Base-by-base conservation (phyloP, 768 basidiomycete genomes). In the Podaxis mareebaensis region DNA sequence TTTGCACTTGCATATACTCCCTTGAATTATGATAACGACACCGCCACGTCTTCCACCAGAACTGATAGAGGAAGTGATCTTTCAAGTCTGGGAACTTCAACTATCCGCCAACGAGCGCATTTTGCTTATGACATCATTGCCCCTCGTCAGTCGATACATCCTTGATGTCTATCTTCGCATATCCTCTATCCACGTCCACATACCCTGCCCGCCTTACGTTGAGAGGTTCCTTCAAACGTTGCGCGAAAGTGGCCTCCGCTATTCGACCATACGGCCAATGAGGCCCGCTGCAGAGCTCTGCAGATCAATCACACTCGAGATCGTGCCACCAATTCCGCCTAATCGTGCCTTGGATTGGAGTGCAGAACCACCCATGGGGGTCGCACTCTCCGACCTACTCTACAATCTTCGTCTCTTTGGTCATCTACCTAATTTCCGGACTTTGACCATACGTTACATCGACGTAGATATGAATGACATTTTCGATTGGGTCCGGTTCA, bases 111-210 rank as follows among this genome's bases (percentile, higher is more conserved):
- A 61, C 22, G 75, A 77, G 39, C 75, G 78, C 42, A 70, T 70
- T 49, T 49, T 63, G 15, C 66, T 77, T 24, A 76, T 75, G 70
- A 70, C 66, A 20, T 70, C 73, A 4, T 67, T 74, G 20, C 67
- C 69, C 54, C 65, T 69, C 10, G 74, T 79, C 58, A 74, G 67
- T 58, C 68, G 64, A 33, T 66, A 67, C 39, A 73, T 75, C 70
- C 72, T 73, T 56, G 51, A 55, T 38, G 65, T 76, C 33, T 74
- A 74, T 57, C 61, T 69, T 55, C 74, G 67, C 36, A 66, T 77
- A 53, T 70, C 74, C 40, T 66, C 72, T 49, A 66, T 58, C 17
- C 71, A 79, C 64, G 75, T 75, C 13, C 72, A 77, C 66, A 71
- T 79, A 44, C 67, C 73, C 36, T 70, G 65, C 56, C 68, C 71